Conservation (phyloP, 2,329 filamentous ascomycete genomes). For the Clonostachys rosea region DNA sequence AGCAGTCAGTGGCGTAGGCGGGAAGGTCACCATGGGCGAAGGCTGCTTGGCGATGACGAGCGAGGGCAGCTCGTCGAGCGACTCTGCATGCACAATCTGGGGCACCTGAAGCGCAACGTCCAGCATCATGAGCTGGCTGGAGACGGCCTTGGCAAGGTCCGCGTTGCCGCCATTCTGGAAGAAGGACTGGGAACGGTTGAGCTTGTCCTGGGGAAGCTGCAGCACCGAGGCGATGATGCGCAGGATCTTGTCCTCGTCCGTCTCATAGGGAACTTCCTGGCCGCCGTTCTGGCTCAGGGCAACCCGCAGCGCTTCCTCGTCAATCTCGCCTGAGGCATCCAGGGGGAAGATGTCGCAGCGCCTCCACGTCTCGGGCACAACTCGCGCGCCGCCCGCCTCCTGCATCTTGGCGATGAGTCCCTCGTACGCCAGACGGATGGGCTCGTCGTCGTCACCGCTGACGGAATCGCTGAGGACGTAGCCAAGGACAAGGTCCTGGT, state of each 20-base stretch:
- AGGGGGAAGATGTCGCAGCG: background rate
- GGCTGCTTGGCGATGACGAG: background rate
- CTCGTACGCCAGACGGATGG: background rate
- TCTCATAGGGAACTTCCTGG: background rate
- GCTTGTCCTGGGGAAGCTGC: background rate
- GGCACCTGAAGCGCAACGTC: slow-evolving; percentile 2
- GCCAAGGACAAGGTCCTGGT: slow-evolving; percentile 2
- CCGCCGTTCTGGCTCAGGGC: background rate
- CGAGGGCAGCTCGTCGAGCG: slow-evolving; percentile 1
- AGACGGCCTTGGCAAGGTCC: slow-evolving; percentile 1
- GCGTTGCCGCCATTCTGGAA: slow-evolving; percentile 2
- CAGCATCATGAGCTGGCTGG: slow-evolving; percentile 1
- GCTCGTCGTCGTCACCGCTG: background rate
- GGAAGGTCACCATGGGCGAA: background rate
- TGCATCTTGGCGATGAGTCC: slow-evolving; percentile 1
- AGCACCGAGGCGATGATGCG: background rate
- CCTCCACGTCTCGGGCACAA: slow-evolving; percentile 1
- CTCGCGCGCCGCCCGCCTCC: background rate
- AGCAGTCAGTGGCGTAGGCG: background rate
- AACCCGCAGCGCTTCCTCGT: background rate
- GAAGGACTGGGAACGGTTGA: background rate
- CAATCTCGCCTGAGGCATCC: background rate
- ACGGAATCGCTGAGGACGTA: background rate
- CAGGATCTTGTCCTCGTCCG: slow-evolving; percentile 1
- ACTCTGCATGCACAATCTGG: background rate